These are phyloP conservation scores for Endogone sp. DNA, from an alignment of 192 early-diverging fungal species.

Conservation along the genomic window DNA sequence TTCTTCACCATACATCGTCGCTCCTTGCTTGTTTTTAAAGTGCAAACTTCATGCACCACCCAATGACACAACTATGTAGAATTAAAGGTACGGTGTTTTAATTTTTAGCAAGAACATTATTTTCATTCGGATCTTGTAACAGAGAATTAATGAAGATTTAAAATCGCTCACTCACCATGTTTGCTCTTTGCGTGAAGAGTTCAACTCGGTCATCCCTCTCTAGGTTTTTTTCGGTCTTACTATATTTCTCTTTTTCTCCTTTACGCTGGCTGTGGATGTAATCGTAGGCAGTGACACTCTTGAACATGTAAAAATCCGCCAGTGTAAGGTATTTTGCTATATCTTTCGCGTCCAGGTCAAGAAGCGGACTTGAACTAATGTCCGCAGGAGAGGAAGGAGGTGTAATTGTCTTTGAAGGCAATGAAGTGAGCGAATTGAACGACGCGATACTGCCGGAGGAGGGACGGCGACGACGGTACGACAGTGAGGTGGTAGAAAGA, in stretches of 20 bases:
- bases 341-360: conserved; percentile 13
- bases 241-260: conserved; percentile 1
- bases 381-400: background rate
- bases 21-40: background rate
- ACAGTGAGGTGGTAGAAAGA: background rate
- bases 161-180: conserved; percentile 27
- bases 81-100: background rate
- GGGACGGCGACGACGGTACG: background rate
- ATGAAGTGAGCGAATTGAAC: background rate
- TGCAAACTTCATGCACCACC: conserved; percentile 23
- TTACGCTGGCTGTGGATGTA: conserved; percentile 18
- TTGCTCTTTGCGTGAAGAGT: conserved; percentile 31
- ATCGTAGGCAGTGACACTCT: conserved; percentile 28
- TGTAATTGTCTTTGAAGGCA: background rate
- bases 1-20: conserved; percentile 15
- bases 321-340: conserved; percentile 35
- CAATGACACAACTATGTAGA: conserved; percentile 26
- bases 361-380: background rate
- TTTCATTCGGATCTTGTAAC: no score
- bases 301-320: conserved; percentile 36
- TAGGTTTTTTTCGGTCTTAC: background rate
- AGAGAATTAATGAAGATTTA: no score
- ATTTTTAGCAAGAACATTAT: no score
- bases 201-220: conserved; percentile 18
- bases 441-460: background rate